A percentile compares a stretch with the other conserved stretches of the same genome.
phyloP scores from a whole-genome alignment of 495 filamentous ascomycete genomes.

The Sporormia fimetaria region DNA sequence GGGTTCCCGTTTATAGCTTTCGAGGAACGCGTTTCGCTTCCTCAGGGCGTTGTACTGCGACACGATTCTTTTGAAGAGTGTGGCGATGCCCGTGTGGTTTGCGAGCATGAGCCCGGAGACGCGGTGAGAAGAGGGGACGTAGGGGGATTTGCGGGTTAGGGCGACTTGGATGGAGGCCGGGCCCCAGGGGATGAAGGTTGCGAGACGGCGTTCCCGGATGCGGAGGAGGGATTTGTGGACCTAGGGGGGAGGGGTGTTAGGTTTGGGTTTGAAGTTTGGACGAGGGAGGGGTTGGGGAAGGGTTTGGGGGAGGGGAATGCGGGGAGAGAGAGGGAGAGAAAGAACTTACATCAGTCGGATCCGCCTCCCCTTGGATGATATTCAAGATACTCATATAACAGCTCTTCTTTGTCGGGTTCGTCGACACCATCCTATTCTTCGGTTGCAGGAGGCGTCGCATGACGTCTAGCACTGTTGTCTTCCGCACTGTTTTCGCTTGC shows the following conservation, averaged over 20 bases:
- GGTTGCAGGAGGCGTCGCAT: constrained; percentile 93
- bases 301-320: no score
- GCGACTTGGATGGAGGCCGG: constrained; percentile 96
- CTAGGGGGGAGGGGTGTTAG: no score
- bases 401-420: constrained; percentile 86
- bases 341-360: constrained; percentile 70
- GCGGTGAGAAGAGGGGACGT: constrained; percentile 77
- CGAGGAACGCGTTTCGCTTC: constrained; percentile 93
- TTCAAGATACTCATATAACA: constrained; percentile 99
- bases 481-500: constrained; percentile 90
- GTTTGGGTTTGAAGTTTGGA: no score
- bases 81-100: constrained; percentile 95
- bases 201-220: constrained; percentile 85
- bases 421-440: constrained; percentile 98
- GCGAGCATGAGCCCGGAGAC: constrained; percentile 96
- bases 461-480: constrained; percentile 94
- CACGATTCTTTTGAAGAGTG: constrained; percentile 88
- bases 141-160: constrained; percentile 89
- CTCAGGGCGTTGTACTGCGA: constrained; percentile 81
- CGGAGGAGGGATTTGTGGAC: constrained; percentile 94
- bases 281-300: no score
- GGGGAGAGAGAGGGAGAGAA: no score
- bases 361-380: constrained; percentile 96
- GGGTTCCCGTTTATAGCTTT: constrained; percentile 86
- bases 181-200: constrained; percentile 98